A percentile compares a stretch with the other conserved stretches of the same genome.
Evolutionary conservation across 176 grass and related monocot species (phyloP).

Genomic region (Canna indica): DNA sequence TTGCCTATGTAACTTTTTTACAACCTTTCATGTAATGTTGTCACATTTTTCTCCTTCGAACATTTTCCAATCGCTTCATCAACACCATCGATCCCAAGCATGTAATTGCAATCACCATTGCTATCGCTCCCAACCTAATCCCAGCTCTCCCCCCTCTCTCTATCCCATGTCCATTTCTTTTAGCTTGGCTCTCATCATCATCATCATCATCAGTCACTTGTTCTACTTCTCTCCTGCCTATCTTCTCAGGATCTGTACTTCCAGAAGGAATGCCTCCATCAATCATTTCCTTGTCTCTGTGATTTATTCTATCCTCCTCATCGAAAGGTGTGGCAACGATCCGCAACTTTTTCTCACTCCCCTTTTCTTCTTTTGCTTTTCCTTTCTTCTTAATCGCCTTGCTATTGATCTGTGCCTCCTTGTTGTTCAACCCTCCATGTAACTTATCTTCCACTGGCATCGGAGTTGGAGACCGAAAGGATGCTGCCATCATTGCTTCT

Average conservation of each 20-base stretch:
- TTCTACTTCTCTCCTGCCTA: neutral
- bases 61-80: slow-evolving; percentile 1
- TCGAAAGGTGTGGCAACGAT: neutral
- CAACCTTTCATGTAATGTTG: too few relatives aligned
- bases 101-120: neutral
- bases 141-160: neutral
- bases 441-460: too few relatives aligned
- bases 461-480: too few relatives aligned
- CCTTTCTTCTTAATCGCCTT: neutral
- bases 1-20: too few relatives aligned
- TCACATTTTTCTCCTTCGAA: neutral
- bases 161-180: too few relatives aligned
- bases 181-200: too few relatives aligned
- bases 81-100: neutral
- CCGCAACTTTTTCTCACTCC: neutral
- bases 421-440: too few relatives aligned
- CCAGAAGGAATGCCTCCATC: neutral
- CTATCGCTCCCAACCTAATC: neutral
- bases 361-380: neutral
- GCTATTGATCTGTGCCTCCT: too few relatives aligned
- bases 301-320: neutral
- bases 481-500: too few relatives aligned
- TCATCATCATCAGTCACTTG: too few relatives aligned
- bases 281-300: too few relatives aligned
- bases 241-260: neutral